Conservation (phyloP, 2,329 filamentous ascomycete species). For the Cytospora mali region DNA sequence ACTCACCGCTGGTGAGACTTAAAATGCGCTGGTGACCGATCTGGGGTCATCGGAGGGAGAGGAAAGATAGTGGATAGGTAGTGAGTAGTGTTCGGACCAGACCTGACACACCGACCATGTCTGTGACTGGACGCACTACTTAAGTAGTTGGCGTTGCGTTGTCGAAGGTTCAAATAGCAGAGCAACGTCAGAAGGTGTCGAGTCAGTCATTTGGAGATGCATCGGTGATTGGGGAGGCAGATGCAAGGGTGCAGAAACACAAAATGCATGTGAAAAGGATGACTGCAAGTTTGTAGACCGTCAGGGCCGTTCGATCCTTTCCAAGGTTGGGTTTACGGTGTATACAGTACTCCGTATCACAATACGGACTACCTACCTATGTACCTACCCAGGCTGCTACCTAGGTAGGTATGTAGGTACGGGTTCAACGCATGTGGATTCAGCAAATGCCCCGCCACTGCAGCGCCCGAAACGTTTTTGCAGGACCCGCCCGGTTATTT, state of each 20-base stretch:
- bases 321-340: too few relatives aligned
- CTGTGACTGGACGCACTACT: conserved; percentile 1
- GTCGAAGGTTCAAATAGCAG: background rate
- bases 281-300: too few relatives aligned
- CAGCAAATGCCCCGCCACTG: conserved; percentile 4
- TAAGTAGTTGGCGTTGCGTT: conserved; percentile 13
- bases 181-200: too few relatives aligned
- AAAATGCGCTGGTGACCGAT: background rate
- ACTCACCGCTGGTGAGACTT: conserved; percentile 15
- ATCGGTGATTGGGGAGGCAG: too few relatives aligned
- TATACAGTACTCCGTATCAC: too few relatives aligned
- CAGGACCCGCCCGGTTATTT: conserved; percentile 14
- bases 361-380: too few relatives aligned
- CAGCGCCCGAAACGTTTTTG: conserved; percentile 5
- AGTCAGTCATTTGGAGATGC: background rate
- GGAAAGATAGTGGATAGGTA: conserved; percentile 14
- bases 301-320: too few relatives aligned
- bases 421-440: background rate
- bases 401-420: too few relatives aligned
- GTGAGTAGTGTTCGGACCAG: conserved; percentile 2
- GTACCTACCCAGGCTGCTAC: too few relatives aligned
- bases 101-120: conserved; percentile 17
- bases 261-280: too few relatives aligned
- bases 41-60: conserved; percentile 6
- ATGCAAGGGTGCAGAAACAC: too few relatives aligned